phyloP scores from a whole-genome alignment of 371 early-diverging fungal species.

The Mortierella sp. region DNA sequence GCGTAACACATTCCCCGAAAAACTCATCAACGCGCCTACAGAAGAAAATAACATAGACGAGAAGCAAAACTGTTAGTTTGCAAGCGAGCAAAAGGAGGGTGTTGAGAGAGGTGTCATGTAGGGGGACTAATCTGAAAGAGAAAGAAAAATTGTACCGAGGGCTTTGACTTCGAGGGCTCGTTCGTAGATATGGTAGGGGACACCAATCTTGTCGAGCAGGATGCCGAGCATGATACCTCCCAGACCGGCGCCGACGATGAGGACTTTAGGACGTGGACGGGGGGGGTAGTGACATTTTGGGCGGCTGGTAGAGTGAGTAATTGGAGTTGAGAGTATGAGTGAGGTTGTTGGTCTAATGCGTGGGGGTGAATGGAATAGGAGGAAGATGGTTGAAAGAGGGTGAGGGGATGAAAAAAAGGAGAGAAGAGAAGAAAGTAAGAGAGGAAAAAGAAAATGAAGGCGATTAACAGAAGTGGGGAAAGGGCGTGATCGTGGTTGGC shows the following conservation, averaged over 20 bases:
- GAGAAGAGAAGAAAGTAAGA: background rate
- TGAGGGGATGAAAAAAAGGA: background rate
- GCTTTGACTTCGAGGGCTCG: conserved; percentile 8
- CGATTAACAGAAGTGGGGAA: background rate
- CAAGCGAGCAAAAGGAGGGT: too few species aligned
- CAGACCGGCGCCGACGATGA: conserved; percentile 13
- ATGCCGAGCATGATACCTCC: conserved; percentile 17
- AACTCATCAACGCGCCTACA: conserved; percentile 7
- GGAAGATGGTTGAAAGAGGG: background rate
- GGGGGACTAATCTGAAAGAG: background rate
- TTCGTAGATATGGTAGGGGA: conserved; percentile 18
- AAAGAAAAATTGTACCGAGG: background rate
- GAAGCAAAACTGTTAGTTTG: background rate
- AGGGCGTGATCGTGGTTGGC: too few species aligned
- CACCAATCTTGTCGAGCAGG: conserved; percentile 9
- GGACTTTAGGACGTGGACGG: background rate
- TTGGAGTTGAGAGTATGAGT: background rate
- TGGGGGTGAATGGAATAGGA: background rate
- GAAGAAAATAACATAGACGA: background rate
- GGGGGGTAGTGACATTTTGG: background rate
- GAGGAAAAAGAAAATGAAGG: background rate
- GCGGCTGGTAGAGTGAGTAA: background rate
- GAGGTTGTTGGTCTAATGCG: background rate
- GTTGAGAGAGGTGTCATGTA: too few species aligned
- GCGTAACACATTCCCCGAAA: conserved; percentile 3